Percentiles rank a stretch among this genome's conserved stretches.
phyloP scores from a whole-genome alignment of 352 stramenopile genomes.

The Globisporangium echinulatum region DNA sequence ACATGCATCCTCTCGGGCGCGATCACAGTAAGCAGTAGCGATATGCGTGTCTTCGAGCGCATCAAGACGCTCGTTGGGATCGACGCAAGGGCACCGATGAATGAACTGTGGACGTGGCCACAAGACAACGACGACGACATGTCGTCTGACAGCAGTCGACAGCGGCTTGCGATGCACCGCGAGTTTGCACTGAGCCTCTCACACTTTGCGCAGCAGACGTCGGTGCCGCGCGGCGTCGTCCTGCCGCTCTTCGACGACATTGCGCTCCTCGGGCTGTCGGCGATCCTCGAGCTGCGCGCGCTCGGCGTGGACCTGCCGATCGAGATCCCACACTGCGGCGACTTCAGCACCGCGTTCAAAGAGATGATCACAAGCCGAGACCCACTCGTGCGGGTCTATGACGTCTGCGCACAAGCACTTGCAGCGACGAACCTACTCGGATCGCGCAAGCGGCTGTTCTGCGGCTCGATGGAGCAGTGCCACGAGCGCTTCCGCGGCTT shows the following conservation, averaged over 20 bases:
- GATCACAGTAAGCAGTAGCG: background rate
- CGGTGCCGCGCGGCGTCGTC: constrained; percentile 37
- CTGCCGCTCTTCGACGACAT: constrained; percentile 63
- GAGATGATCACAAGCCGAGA: constrained; percentile 24
- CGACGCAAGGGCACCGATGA: background rate
- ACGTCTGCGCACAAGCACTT: constrained; percentile 46
- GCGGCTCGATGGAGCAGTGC: constrained; percentile 30
- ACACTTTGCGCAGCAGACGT: constrained; percentile 19
- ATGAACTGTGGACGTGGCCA: background rate
- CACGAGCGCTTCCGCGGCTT: constrained; percentile 47
- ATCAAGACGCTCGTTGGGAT: constrained; percentile 1
- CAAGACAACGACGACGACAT: background rate
- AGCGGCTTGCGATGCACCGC: constrained; percentile 2
- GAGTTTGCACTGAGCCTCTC: constrained; percentile 13
- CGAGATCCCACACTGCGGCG: constrained; percentile 62
- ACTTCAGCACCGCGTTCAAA: constrained; percentile 38
- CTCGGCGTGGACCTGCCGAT: constrained; percentile 51
- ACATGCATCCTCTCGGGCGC: constrained; percentile 8
- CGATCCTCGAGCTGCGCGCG: constrained; percentile 52
- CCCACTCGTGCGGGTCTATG: constrained; percentile 54
- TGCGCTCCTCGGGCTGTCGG: constrained; percentile 46
- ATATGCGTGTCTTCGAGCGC: constrained; percentile 1
- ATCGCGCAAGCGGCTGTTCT: constrained; percentile 39
- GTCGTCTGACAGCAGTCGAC: background rate
- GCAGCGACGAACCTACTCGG: constrained; percentile 20